Evolutionary conservation across 1,284 basidiomycete genomes (phyloP), one percentile per base, ranked within the genome.

Genomic region (Erythrobasidium hasegawianum): DNA sequence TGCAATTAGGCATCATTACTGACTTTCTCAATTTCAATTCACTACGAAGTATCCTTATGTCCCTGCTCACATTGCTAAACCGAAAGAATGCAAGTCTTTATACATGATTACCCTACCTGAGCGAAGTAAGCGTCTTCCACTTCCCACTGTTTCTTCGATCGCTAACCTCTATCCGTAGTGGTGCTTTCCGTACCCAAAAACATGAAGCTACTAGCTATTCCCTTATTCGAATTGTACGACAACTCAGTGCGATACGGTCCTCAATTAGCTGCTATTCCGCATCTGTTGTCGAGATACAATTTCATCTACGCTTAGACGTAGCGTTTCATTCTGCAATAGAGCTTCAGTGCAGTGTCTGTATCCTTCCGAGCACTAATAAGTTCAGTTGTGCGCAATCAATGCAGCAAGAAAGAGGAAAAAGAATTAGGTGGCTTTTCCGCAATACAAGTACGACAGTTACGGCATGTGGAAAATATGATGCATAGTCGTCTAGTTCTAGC

Each of bases 11-110:
- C 16, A 24, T 65, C 10, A 27, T 26, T n/a, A 22, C 14, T 59
- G 52, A 29, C 38, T 20, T 53, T 40, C 40, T 58, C n/a, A 41
- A 52, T 29, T 41, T n/a, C n/a, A n/a, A n/a, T n/a, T n/a, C n/a
- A n/a, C n/a, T n/a, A 41, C 40, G n/a, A 71, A 97, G 94, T 98
- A 98, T 76, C 95, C 95, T 0, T 97, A 96, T 78, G 84, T 94
- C 65, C 95, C 95, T 0, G 90, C 93, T 47, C 95, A 98, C 78
- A 89, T 97, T 68, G 93, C 91, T 49, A 91, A 94, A 76, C 95
- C 95, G 9, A 98, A 97, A 79, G 95, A 98, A 77, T 90, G 90
- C 82, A 97, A 97, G 80, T 96, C 94, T 77, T 82, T 97, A 54
- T 97, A 90, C 80, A 81, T 97, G 50, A 90, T 97, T 5, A 89